A percentile compares a stretch with the other conserved stretches of the same genome.
Conservation (phyloP, 768 basidiomycete species). For the Mycena amicta region DNA sequence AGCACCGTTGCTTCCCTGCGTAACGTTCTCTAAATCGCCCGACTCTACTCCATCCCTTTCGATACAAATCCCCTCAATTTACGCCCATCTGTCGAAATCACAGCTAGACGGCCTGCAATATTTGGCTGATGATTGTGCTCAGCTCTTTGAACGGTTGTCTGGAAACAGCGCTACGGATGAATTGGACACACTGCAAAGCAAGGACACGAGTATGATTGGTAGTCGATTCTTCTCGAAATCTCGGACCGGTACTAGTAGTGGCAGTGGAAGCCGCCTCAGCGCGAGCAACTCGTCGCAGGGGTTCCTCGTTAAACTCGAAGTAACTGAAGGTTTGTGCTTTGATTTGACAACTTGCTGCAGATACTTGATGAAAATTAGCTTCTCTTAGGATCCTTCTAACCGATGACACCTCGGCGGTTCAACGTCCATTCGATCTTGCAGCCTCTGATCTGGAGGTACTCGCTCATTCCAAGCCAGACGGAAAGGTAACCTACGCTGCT, state of each 20-base stretch:
- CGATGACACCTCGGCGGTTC: slow-evolving; percentile 19
- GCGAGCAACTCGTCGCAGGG: slow-evolving; percentile 32
- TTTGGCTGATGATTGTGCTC: slow-evolving; percentile 85
- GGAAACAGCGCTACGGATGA: slow-evolving; percentile 28
- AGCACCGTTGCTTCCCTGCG: slow-evolving; percentile 35
- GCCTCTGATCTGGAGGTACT: slow-evolving; percentile 65
- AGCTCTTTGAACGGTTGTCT: slow-evolving; percentile 58
- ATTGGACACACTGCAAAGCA: slow-evolving; percentile 36
- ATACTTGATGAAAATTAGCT: too few relatives aligned
- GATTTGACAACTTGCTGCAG: not conserved
- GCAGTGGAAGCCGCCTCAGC: slow-evolving; percentile 41
- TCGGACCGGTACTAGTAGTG: slow-evolving; percentile 43
- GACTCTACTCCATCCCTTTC: slow-evolving; percentile 28
- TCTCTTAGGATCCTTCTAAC: slow-evolving; percentile 27
- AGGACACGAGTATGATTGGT: slow-evolving; percentile 71
- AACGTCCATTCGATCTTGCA: slow-evolving; percentile 56
- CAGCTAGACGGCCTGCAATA: slow-evolving; percentile 79
- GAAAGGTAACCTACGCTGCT: slow-evolving; percentile 54
- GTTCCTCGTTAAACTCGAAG: slow-evolving; percentile 50
- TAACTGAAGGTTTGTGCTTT: slow-evolving; percentile 43
- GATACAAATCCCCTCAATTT: slow-evolving; percentile 63
- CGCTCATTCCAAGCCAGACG: slow-evolving; percentile 70
- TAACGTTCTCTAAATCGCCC: slow-evolving; percentile 34
- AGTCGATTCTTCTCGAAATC: slow-evolving; percentile 75
- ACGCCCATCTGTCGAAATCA: slow-evolving; percentile 62